phyloP scores from a whole-genome alignment of 2,329 filamentous ascomycete species.

The Geoglossum cookeanum region DNA sequence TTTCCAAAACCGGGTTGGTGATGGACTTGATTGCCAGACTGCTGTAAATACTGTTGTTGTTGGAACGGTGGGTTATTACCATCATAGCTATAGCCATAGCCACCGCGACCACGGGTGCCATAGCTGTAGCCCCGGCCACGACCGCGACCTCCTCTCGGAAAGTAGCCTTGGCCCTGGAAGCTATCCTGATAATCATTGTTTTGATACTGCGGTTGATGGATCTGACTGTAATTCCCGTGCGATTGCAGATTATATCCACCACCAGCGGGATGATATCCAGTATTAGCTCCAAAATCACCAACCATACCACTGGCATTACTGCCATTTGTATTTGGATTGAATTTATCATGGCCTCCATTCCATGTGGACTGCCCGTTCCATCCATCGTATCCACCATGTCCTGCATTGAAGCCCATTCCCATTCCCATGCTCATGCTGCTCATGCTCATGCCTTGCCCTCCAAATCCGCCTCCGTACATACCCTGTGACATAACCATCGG shows the following conservation, averaged over 20 bases:
- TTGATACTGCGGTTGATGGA: conserved; percentile 4
- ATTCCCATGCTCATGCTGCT: conserved; percentile 24
- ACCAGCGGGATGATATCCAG: conserved; percentile 6
- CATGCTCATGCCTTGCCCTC: conserved; percentile 14
- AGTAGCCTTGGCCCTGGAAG: conserved; percentile 4
- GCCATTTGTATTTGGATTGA: conserved; percentile 7
- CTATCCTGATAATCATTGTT: conserved; percentile 5
- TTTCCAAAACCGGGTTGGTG: neutral
- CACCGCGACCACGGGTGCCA: conserved; percentile 3
- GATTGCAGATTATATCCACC: conserved; percentile 7
- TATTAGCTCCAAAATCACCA: conserved; percentile 6
- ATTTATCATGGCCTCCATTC: conserved; percentile 19
- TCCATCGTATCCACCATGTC: conserved; percentile 25
- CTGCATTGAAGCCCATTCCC: conserved; percentile 32
- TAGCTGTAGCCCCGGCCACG: conserved; percentile 2
- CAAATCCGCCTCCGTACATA: conserved; percentile 55
- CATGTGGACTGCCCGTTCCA: conserved; percentile 19
- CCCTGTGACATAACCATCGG: conserved; percentile 55
- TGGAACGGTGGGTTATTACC: conserved; percentile 4
- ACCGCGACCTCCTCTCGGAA: conserved; percentile 1
- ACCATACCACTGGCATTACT: conserved; percentile 3
- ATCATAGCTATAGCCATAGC: neutral
- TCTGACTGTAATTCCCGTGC: conserved; percentile 7
- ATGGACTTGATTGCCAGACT: neutral
- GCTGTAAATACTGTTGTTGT: conserved; percentile 3